Percentiles rank a stretch among this genome's conserved stretches.
Conservation (phyloP, 164 flowering plant genomes). For the Santalum album region DNA sequence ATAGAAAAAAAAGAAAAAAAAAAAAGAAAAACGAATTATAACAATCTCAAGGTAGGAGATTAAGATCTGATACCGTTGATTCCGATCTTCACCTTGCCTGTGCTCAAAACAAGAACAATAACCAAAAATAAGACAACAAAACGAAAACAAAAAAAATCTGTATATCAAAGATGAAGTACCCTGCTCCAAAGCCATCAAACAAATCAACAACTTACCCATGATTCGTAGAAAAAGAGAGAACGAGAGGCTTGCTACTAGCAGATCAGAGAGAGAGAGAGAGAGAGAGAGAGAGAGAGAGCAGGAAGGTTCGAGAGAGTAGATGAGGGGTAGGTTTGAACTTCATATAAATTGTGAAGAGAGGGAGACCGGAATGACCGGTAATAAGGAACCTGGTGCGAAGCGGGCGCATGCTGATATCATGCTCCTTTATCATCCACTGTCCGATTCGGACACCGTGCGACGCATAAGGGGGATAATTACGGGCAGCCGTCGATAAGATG, state of each 20-base stretch:
- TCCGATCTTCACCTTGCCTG: constrained; percentile 5
- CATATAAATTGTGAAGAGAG: not conserved
- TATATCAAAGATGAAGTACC: too few species aligned
- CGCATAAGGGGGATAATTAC: too few species aligned
- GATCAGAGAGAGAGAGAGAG: not conserved
- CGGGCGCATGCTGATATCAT: too few species aligned
- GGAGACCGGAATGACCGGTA: not conserved
- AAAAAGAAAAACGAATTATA: too few species aligned
- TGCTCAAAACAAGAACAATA: not conserved
- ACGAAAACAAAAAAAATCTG: not conserved
- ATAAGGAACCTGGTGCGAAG: too few species aligned
- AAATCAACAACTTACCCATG: not conserved
- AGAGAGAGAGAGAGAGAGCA: not conserved
- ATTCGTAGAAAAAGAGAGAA: not conserved
- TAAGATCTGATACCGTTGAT: constrained; percentile 5
- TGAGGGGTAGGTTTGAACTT: too few species aligned
- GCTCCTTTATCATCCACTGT: too few species aligned
- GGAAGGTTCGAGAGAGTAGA: not conserved
- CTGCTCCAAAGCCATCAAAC: not conserved
- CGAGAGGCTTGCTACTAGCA: not conserved
- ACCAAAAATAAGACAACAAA: not conserved
- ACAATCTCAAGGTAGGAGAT: too few species aligned
- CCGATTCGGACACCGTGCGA: too few species aligned
- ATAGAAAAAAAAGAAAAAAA: too few species aligned
- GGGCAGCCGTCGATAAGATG: too few species aligned